Conservation (phyloP, 768 basidiomycete genomes). For the Hygrophoropsis aurantiaca region DNA sequence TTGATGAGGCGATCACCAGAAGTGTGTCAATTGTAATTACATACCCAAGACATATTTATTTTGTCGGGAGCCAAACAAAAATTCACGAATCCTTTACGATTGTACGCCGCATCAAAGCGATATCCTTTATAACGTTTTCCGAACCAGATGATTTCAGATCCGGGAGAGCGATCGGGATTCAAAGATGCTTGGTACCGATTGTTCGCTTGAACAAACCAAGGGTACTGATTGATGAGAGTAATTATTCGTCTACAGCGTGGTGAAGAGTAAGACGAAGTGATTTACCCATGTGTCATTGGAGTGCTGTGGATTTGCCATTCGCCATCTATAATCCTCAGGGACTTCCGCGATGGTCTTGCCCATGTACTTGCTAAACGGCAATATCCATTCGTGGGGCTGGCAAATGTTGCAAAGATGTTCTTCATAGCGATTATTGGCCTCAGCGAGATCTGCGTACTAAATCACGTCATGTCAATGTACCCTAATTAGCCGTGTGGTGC, state of each 20-base stretch:
- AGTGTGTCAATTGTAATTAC: neutral
- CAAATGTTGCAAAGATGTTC: slow-evolving; percentile 8
- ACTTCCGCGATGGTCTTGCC: slow-evolving; percentile 11
- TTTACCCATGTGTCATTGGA: slow-evolving; percentile 5
- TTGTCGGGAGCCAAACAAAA: neutral
- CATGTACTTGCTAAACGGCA: slow-evolving; percentile 1
- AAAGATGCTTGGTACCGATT: slow-evolving; percentile 11
- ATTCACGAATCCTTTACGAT: neutral
- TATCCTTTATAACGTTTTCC: slow-evolving; percentile 14
- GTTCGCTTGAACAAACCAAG: slow-evolving; percentile 12
- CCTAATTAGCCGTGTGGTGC: too few relatives aligned
- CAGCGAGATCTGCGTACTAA: slow-evolving; percentile 8
- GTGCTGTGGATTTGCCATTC: slow-evolving; percentile 5
- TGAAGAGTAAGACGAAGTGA: neutral
- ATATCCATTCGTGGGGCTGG: slow-evolving; percentile 8
- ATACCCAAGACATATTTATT: neutral
- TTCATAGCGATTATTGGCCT: slow-evolving; percentile 14
- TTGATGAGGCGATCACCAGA: neutral
- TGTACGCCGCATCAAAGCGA: slow-evolving; percentile 11
- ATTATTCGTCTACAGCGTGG: too few relatives aligned
- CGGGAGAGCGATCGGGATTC: slow-evolving; percentile 17
- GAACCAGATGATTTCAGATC: slow-evolving; percentile 21
- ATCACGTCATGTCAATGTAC: slow-evolving; percentile 2
- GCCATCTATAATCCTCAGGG: slow-evolving; percentile 14
- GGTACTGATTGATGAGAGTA: slow-evolving; percentile 10